Evolutionary conservation across 345 rosid genomes (phyloP).

Genomic region (Ceriops zippeliana): DNA sequence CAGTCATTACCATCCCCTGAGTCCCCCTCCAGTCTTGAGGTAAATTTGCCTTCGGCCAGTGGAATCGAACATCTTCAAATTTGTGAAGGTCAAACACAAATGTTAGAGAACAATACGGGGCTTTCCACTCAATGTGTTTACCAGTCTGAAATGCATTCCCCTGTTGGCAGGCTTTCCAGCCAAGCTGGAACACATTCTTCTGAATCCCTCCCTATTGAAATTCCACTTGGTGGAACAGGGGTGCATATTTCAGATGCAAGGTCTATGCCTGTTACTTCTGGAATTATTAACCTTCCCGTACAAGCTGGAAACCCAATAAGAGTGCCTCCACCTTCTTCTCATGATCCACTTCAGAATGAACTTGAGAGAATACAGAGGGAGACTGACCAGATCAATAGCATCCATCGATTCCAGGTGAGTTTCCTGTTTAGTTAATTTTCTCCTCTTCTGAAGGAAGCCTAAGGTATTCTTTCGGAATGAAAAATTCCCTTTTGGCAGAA

Average conservation of each 20-base stretch:
- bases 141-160: no score
- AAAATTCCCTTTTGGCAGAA: slow-evolving; percentile 39
- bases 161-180: no score
- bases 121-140: no score
- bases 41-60: no score
- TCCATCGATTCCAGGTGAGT: slow-evolving; percentile 41
- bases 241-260: slow-evolving; percentile 19
- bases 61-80: no score
- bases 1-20: no score
- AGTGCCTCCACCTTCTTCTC: slow-evolving; percentile 19
- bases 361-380: slow-evolving; percentile 43
- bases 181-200: slow-evolving; percentile 6
- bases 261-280: slow-evolving; percentile 14
- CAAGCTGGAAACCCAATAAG: slow-evolving; percentile 24
- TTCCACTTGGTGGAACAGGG: slow-evolving; percentile 10
- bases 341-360: slow-evolving; percentile 63
- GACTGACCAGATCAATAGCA: slow-evolving; percentile 27
- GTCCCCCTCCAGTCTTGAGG: no score
- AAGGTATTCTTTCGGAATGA: background rate
- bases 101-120: no score
- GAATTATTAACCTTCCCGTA: slow-evolving; percentile 17
- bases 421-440: slow-evolving; percentile 14
- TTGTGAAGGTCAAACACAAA: no score
- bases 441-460: slow-evolving; percentile 8
- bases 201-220: slow-evolving; percentile 10